phyloP scores from a whole-genome alignment of 768 basidiomycete species.

The Butyriboletus loyo region DNA sequence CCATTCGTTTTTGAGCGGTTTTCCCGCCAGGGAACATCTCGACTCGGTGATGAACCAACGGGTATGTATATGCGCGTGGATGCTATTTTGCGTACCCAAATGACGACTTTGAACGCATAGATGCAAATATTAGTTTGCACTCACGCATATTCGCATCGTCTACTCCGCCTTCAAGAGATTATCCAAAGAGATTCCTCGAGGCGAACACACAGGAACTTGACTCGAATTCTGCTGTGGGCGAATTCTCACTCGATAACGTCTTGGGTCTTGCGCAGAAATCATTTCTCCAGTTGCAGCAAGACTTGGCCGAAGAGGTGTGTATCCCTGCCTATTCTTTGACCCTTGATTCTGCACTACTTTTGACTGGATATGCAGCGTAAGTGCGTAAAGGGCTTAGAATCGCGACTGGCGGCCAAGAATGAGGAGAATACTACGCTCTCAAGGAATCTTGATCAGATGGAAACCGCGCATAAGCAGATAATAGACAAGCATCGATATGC shows the following conservation, averaged over 20 bases:
- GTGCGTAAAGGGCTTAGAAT: constrained; percentile 18
- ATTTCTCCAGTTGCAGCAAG: constrained; percentile 9
- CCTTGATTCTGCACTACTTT: not conserved
- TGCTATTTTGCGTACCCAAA: not conserved
- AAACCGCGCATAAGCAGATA: constrained; percentile 13
- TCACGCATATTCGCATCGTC: constrained; percentile 1
- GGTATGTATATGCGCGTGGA: constrained; percentile 25
- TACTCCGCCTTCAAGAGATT: constrained; percentile 4
- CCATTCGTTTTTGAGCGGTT: not conserved
- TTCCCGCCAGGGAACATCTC: constrained; percentile 7
- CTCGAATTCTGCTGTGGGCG: not conserved
- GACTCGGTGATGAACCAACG: constrained; percentile 6
- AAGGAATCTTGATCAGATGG: constrained; percentile 9
- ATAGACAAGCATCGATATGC: constrained; percentile 17
- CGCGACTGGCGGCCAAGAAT: constrained; percentile 14
- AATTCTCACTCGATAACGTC: not conserved
- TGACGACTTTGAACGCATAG: constrained; percentile 9
- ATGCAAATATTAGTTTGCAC: constrained; percentile 8
- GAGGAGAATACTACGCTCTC: constrained; percentile 13
- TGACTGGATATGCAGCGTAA: constrained; percentile 14
- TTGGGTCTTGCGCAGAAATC: too few species aligned
- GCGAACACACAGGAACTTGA: constrained; percentile 6
- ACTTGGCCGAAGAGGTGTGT: constrained; percentile 14
- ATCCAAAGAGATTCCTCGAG: constrained; percentile 3
- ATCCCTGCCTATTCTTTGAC: not conserved